phyloP scores from a whole-genome alignment of 345 rosid species.

The Lepidium didymum region DNA sequence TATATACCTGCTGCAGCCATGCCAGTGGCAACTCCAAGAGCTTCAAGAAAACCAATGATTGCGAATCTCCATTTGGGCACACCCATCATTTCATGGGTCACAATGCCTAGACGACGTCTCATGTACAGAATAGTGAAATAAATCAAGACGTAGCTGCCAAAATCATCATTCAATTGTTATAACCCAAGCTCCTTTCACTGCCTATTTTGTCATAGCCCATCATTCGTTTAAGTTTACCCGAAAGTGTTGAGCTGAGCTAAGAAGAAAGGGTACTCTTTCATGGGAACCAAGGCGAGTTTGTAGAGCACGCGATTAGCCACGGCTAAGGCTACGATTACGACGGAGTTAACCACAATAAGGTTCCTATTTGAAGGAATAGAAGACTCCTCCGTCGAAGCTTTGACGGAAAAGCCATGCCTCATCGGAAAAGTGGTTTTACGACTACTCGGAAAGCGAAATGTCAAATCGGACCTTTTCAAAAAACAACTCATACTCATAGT shows the following conservation, averaged over 20 bases:
- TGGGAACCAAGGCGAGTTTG: constrained; percentile 92
- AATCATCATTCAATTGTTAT: neutral
- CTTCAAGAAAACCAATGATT: constrained; percentile 67
- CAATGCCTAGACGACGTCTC: constrained; percentile 60
- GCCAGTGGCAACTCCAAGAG: constrained; percentile 71
- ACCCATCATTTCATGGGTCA: constrained; percentile 63
- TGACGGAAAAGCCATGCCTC: constrained; percentile 22
- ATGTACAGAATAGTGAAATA: constrained; percentile 52
- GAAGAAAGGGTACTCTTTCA: constrained; percentile 83
- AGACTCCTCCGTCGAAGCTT: constrained; percentile 20
- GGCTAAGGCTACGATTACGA: constrained; percentile 42
- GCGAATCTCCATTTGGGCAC: constrained; percentile 64
- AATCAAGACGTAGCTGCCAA: constrained; percentile 59
- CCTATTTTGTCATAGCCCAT: neutral
- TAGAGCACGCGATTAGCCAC: constrained; percentile 84
- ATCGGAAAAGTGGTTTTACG: constrained; percentile 2
- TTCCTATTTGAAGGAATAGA: constrained; percentile 10
- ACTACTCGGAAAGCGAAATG: neutral
- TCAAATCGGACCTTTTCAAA: neutral
- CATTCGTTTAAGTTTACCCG: constrained; percentile 38
- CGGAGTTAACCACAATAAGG: constrained; percentile 37
- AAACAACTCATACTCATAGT: neutral
- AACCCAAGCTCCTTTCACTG: neutral
- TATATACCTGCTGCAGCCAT: constrained; percentile 81
- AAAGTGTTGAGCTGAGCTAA: constrained; percentile 78